These are phyloP conservation scores for Neofusicoccum cordaticola DNA, from an alignment of 2,329 filamentous ascomycete genomes.

Conservation along the genomic window DNA sequence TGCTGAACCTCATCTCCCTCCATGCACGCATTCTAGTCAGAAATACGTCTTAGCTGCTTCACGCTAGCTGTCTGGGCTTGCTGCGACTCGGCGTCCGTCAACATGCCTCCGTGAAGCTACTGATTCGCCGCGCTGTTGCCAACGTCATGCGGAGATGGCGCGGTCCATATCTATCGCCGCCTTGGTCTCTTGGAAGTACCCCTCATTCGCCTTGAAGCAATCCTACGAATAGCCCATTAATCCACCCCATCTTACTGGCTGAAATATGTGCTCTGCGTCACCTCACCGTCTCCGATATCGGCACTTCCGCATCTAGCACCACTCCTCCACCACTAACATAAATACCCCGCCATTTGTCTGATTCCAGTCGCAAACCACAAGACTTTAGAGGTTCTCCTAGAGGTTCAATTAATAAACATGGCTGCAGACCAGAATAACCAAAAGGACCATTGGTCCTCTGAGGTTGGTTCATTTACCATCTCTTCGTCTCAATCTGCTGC, in stretches of 20 bases:
- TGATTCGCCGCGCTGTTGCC: neutral
- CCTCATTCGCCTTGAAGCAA: neutral
- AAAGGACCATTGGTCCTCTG: slow-evolving; percentile 15
- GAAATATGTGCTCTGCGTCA: neutral
- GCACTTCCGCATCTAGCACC: neutral
- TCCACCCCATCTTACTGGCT: neutral
- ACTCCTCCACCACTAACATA: neutral
- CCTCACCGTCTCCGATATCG: neutral
- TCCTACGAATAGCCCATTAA: neutral
- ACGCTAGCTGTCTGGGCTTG: neutral
- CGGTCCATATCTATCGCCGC: neutral
- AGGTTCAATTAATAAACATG: neutral
- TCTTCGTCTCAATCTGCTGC: no score
- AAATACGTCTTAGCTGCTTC: neutral
- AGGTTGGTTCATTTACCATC: neutral
- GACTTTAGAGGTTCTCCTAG: neutral
- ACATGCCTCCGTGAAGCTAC: neutral
- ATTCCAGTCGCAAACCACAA: neutral
- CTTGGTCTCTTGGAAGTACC: neutral
- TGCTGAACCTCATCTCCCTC: neutral
- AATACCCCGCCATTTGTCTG: slow-evolving; percentile 1
- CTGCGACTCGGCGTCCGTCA: neutral
- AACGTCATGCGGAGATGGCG: neutral
- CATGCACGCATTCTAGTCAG: no score
- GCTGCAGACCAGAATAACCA: neutral